These are phyloP conservation scores for Hondaea fermentalgiana DNA, from an alignment of 108 stramenopile species.

Conservation along the genomic window DNA sequence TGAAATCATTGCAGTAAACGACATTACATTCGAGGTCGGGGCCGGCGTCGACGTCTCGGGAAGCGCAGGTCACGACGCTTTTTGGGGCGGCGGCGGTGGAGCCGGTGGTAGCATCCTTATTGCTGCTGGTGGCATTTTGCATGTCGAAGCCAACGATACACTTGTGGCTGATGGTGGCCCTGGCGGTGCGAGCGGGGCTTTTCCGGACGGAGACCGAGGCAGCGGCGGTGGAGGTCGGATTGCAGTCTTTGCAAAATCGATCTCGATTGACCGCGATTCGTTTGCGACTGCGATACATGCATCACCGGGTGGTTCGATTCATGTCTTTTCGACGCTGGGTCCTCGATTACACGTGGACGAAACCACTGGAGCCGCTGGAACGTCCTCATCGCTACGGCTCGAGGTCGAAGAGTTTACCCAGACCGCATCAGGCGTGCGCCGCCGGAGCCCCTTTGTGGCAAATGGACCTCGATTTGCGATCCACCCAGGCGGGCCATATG, in stretches of 20 bases:
- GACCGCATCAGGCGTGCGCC: background rate
- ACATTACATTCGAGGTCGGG: conserved; percentile 53
- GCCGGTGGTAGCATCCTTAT: conserved; percentile 61
- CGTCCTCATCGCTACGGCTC: background rate
- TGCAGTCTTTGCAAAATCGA: conserved; percentile 55
- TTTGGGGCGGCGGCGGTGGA: conserved; percentile 66
- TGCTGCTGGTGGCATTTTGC: conserved; percentile 54
- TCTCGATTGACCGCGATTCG: background rate
- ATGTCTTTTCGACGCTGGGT: conserved; percentile 22
- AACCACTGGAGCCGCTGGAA: conserved; percentile 32
- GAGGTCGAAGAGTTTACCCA: background rate
- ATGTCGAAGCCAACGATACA: conserved; percentile 28
- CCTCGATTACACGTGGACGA: conserved; percentile 27
- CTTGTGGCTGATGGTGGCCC: conserved; percentile 55
- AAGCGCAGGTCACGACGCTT: conserved; percentile 45
- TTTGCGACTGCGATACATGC: background rate
- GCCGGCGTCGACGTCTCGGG: conserved; percentile 53
- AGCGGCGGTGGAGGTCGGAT: conserved; percentile 68
- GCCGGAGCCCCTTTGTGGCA: background rate
- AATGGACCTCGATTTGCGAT: conserved; percentile 14
- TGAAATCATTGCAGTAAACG: conserved; percentile 79
- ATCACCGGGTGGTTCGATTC: conserved; percentile 19
- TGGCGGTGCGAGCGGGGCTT: conserved; percentile 46
- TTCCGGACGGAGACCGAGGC: conserved; percentile 45
- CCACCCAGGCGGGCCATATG: background rate